Evolutionary conservation across 495 filamentous ascomycete genomes (phyloP).

Genomic region (Baudoinia panamericana): DNA sequence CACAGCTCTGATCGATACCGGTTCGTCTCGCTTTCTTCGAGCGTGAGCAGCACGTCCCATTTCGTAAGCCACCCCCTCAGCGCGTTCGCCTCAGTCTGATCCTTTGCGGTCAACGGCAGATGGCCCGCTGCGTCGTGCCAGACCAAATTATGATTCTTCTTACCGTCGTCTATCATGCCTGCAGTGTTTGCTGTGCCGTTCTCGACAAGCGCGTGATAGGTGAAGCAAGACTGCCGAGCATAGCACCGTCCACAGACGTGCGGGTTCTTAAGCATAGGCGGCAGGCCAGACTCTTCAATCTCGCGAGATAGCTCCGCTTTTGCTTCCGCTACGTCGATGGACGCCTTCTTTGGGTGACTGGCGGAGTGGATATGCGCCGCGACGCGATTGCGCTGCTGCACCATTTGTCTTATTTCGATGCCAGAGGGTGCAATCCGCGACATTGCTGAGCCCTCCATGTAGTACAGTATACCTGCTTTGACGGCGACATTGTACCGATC

Average conservation of each 20-base stretch:
- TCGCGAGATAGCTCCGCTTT: constrained; percentile 6
- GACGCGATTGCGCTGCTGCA: constrained; percentile 86
- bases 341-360: constrained; percentile 37
- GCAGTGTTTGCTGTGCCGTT: constrained; percentile 37
- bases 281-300: constrained; percentile 50
- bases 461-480: constrained; percentile 80
- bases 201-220: constrained; percentile 88
- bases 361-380: constrained; percentile 51
- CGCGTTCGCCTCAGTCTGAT: constrained; percentile 65
- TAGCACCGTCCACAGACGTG: constrained; percentile 74
- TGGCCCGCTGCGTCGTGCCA: constrained; percentile 19
- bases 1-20: constrained; percentile 79
- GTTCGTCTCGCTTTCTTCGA: constrained; percentile 79
- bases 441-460: constrained; percentile 78
- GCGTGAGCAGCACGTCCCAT: constrained; percentile 86
- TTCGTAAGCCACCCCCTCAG: constrained; percentile 78
- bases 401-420: constrained; percentile 83
- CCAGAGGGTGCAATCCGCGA: constrained; percentile 70
- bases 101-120: constrained; percentile 39
- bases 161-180: constrained; percentile 38
- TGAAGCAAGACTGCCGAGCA: constrained; percentile 74
- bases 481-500: constrained; percentile 92
- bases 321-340: neutral
- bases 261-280: constrained; percentile 68
- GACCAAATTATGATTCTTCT: constrained; percentile 42